phyloP scores from a whole-genome alignment of 257 asterid genomes.

The Lantana camara region DNA sequence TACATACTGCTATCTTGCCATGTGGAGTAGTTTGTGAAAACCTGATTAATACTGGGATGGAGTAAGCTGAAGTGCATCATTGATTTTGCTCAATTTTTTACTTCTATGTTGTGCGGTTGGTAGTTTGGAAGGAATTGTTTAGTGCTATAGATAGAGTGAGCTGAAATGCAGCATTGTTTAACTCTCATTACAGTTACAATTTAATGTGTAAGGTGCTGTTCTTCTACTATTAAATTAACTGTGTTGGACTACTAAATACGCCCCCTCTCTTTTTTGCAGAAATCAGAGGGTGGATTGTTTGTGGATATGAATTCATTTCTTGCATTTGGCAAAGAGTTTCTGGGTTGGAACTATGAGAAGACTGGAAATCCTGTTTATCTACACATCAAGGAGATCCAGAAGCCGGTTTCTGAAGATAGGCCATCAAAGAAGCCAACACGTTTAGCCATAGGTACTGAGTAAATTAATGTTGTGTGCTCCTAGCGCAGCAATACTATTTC shows the following conservation, averaged over 20 bases:
- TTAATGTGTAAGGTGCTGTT: neutral
- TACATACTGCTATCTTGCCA: neutral
- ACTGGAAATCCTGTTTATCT: constrained; percentile 84
- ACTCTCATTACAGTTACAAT: neutral
- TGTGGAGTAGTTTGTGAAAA: neutral
- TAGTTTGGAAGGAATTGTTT: constrained; percentile 9
- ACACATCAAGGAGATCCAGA: constrained; percentile 73
- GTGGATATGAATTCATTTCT: constrained; percentile 90
- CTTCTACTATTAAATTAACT: neutral
- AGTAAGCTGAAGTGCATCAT: neutral
- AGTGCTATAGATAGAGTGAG: neutral
- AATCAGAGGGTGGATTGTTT: constrained; percentile 84
- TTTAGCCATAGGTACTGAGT: constrained; percentile 79
- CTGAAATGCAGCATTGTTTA: constrained; percentile 7
- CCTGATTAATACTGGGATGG: neutral
- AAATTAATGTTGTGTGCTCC: constrained; percentile 7
- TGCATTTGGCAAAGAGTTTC: constrained; percentile 93
- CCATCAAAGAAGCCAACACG: constrained; percentile 94
- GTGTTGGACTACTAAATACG: neutral
- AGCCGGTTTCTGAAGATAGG: constrained; percentile 79
- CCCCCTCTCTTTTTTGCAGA: constrained; percentile 46
- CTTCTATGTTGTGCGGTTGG: neutral
- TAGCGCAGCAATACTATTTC: neutral
- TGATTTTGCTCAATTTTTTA: neutral
- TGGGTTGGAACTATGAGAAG: constrained; percentile 90